phyloP scores from a whole-genome alignment of 768 basidiomycete species.

The Tephrocybe sp. region DNA sequence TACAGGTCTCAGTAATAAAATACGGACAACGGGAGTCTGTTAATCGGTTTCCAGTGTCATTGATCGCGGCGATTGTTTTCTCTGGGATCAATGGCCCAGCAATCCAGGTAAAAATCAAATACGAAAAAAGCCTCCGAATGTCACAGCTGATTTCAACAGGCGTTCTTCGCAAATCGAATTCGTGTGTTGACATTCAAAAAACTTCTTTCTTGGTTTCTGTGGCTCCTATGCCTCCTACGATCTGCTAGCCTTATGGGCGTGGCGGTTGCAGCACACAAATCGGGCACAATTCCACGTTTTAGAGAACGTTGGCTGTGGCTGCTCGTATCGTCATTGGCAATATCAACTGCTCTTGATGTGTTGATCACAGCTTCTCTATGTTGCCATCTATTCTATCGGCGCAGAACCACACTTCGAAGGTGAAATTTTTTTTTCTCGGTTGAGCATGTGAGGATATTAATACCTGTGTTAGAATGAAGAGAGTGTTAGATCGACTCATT shows the following conservation, averaged over 20 bases:
- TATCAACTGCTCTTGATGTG: slow-evolving; percentile 12
- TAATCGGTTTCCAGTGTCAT: not conserved
- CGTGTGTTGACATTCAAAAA: slow-evolving; percentile 2
- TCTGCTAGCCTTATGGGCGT: slow-evolving; percentile 9
- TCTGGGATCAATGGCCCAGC: slow-evolving; percentile 11
- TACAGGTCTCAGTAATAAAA: slow-evolving; percentile 9
- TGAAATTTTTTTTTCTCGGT: not conserved
- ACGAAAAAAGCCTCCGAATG: not conserved
- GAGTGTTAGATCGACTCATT: slow-evolving; percentile 12
- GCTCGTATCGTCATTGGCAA: slow-evolving; percentile 3
- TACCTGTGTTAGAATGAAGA: slow-evolving; percentile 5
- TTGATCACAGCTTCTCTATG: slow-evolving; percentile 8
- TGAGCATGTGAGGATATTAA: not conserved
- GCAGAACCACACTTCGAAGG: slow-evolving; percentile 1
- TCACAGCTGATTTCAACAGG: slow-evolving; percentile 6
- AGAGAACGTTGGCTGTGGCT: slow-evolving; percentile 10
- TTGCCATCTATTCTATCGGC: slow-evolving; percentile 5
- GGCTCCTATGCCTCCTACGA: slow-evolving; percentile 7
- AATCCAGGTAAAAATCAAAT: slow-evolving; percentile 3
- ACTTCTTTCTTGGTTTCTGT: slow-evolving; percentile 7
- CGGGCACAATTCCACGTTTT: slow-evolving; percentile 3
- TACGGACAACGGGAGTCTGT: slow-evolving; percentile 8
- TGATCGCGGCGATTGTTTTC: not conserved
- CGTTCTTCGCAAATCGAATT: slow-evolving; percentile 15
- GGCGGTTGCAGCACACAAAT: not conserved